These are phyloP conservation scores for Leccinum angustisporum DNA, from an alignment of 1,284 basidiomycete species.

Conservation along the genomic window DNA sequence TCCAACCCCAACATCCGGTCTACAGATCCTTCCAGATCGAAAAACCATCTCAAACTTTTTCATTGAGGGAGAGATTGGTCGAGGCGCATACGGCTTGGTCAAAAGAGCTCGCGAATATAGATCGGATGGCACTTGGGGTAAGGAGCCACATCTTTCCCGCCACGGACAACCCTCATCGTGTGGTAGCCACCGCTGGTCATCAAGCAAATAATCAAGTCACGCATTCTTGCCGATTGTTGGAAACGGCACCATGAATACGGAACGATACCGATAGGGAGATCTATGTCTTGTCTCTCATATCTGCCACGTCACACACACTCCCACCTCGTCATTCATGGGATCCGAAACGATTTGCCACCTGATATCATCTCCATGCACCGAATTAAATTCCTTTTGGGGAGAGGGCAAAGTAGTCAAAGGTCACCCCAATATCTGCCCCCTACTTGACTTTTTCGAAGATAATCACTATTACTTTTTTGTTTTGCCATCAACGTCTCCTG, in stretches of 20 bases:
- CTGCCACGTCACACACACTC: constrained; percentile 70
- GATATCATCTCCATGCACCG: constrained; percentile 10
- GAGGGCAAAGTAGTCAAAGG: constrained; percentile 73
- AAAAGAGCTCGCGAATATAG: constrained; percentile 85
- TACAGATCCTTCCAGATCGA: constrained; percentile 52
- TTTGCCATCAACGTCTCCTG: constrained; percentile 68
- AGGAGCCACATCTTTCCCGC: constrained; percentile 35
- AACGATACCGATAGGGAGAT: constrained; percentile 96
- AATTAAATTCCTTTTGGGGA: constrained; percentile 50
- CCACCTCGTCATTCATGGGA: constrained; percentile 79
- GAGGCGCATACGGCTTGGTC: constrained; percentile 97
- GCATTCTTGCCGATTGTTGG: constrained; percentile 99
- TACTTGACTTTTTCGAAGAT: constrained; percentile 98
- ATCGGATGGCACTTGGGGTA: constrained; percentile 80
- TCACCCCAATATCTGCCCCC: constrained; percentile 90
- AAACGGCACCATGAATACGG: constrained; percentile 94
- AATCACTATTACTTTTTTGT: constrained; percentile 95
- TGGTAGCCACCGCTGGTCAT: constrained; percentile 77
- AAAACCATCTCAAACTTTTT: constrained; percentile 76
- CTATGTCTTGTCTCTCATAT: constrained; percentile 93
- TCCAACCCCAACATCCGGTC: constrained; percentile 54
- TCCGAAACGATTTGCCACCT: constrained; percentile 48
- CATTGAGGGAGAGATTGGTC: constrained; percentile 85
- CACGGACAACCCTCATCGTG: constrained; percentile 17
- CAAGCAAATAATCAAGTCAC: constrained; percentile 98